Base-by-base conservation (phyloP, 2,329 filamentous ascomycete species). In the Fusarium stilboides region DNA sequence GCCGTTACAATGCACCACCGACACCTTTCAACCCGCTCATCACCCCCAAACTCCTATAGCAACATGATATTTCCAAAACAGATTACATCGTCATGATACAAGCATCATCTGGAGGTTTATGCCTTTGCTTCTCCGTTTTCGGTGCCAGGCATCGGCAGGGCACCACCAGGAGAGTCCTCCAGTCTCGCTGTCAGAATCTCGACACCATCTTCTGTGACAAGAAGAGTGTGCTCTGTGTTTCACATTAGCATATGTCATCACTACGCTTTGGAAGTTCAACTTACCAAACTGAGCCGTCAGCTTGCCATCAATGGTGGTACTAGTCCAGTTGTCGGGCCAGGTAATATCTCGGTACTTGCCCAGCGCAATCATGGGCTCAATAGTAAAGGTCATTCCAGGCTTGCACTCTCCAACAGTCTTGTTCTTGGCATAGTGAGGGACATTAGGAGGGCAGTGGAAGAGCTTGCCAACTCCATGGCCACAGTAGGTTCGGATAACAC, bases 271-370 rank as follows among this genome's bases (percentile, higher is more conserved):
- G 13, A 14, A 33, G 3, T 10, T 37, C 14, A 45, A 80, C 89
- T 79, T 83, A 94, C 91, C 92, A 77, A 99, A 99, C 78, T 99
- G 96, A 12, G 96, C 96, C 17, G 94, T 97, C 77, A 89, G 86
- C 80, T 92, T 92, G 51, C 96, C 96, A 78, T 99, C 96, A 58
- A 91, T 88, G 0, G 96, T 99, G 7, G 93, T 93, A 80, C 94
- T 97, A 1, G 96, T 99, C 96, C 96, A 99, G 83, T 98, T 94
- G 79, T 99, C 96, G 1, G 96, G 96, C 96, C 96, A 99, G 1
- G 94, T 98, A 79, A 96, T 92, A 77, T 99, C 96, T 68, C 89
- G 89, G 80, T 97, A 93, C 65, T 93, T 94, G 61, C 96, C 96
- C 57, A 98, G 80, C 40, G 94, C 94, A 78, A 99, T 94, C 96